These are phyloP conservation scores for Botryotinia calthae DNA, from an alignment of 2,329 filamentous ascomycete species.

Conservation along the genomic window DNA sequence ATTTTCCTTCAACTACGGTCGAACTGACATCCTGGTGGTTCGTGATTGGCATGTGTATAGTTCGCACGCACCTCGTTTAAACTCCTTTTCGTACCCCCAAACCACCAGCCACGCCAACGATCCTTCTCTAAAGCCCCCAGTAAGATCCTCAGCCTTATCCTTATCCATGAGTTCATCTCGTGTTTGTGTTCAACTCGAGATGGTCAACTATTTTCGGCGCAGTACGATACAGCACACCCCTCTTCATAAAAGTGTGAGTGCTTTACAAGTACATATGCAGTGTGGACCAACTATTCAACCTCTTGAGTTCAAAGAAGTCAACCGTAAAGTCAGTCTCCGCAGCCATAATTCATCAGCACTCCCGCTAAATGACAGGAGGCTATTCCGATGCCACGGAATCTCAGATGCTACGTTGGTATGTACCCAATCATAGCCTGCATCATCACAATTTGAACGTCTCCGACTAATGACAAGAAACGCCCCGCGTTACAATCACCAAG, in stretches of 20 bases:
- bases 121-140: not conserved
- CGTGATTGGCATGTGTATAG: not conserved
- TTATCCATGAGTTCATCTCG: constrained; percentile 17
- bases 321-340: not conserved
- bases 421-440: not conserved
- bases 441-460: not conserved
- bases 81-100: not conserved
- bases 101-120: not conserved
- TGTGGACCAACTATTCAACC: not conserved
- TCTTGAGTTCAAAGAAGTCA: not conserved
- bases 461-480: constrained; percentile 1
- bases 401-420: not conserved
- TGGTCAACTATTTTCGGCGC: not conserved
- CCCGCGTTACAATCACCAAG: not conserved
- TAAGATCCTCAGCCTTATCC: constrained; percentile 11
- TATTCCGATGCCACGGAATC: constrained; percentile 7
- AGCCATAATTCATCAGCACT: constrained; percentile 1
- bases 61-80: constrained; percentile 4
- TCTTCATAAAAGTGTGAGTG: not conserved
- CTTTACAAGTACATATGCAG: not conserved
- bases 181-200: not conserved
- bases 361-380: not conserved
- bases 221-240: not conserved
- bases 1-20: not conserved
- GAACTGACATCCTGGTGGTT: not conserved